These are phyloP conservation scores for Fraxinus ornus DNA, from an alignment of 305 asterid species.

Conservation along the genomic window DNA sequence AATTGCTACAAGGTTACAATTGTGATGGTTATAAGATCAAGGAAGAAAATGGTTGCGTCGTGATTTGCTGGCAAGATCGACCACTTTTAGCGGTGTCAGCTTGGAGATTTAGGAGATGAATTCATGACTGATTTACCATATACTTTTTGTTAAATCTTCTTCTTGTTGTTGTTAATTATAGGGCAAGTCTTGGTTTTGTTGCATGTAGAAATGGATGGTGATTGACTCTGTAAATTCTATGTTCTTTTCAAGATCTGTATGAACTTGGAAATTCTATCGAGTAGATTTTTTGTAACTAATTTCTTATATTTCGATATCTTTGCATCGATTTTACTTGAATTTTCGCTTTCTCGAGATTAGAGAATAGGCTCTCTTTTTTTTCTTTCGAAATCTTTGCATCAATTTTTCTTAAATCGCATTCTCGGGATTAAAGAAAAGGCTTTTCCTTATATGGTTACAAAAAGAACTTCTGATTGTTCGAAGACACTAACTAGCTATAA, in stretches of 20 bases:
- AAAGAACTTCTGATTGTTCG: too few relatives aligned
- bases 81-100: conserved; percentile 24
- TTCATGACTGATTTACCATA: neutral
- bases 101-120: conserved; percentile 20
- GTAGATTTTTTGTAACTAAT: neutral
- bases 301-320: neutral
- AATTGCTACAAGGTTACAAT: conserved; percentile 6
- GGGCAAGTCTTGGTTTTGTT: neutral
- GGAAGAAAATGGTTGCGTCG: conserved; percentile 13
- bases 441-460: too few relatives aligned
- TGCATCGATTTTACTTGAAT: neutral
- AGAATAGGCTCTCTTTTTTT: neutral
- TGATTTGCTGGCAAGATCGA: conserved; percentile 24
- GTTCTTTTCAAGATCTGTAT: neutral
- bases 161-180: neutral
- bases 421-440: too few relatives aligned
- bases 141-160: neutral
- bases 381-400: neutral
- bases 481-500: neutral
- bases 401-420: neutral
- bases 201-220: neutral
- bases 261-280: neutral
- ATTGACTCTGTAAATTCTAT: neutral
- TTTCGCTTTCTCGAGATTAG: neutral
- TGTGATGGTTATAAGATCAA: conserved; percentile 14